These are phyloP conservation scores for Bisporella sp. DNA, from an alignment of 2,329 filamentous ascomycete species.

Conservation along the genomic window DNA sequence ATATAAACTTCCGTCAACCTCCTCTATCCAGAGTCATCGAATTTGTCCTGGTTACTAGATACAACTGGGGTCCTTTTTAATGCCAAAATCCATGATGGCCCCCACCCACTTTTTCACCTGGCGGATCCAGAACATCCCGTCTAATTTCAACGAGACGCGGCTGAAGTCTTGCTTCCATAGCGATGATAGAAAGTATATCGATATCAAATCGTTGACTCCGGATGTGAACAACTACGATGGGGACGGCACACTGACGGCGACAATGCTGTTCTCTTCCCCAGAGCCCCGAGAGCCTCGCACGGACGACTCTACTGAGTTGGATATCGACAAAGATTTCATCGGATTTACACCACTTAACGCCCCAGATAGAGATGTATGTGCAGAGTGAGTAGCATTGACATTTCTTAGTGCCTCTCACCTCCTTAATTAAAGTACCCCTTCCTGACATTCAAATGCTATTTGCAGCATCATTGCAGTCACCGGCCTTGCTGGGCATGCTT, in stretches of 20 bases:
- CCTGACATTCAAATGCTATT: not conserved
- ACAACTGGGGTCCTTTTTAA: no score
- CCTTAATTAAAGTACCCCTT: not conserved
- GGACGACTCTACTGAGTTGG: not conserved
- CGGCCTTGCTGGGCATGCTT: constrained; percentile 33
- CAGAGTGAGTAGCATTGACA: not conserved
- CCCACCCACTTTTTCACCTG: no score
- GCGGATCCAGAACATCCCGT: no score
- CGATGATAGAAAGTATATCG: not conserved
- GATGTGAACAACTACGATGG: not conserved
- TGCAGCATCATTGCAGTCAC: constrained; percentile 31
- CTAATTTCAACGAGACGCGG: no score
- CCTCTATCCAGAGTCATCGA: no score
- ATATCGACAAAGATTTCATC: not conserved
- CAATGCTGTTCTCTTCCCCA: not conserved
- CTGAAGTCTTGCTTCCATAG: not conserved
- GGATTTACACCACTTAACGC: not conserved
- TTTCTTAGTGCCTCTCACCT: not conserved
- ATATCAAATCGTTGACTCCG: not conserved
- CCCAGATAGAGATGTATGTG: not conserved
- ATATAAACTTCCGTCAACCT: no score
- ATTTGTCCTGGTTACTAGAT: no score
- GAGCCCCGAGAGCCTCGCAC: not conserved
- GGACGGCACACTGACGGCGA: not conserved
- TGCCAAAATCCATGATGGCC: no score